Conservation (phyloP, 345 rosid genomes). For the Pelargonium nanum region DNA sequence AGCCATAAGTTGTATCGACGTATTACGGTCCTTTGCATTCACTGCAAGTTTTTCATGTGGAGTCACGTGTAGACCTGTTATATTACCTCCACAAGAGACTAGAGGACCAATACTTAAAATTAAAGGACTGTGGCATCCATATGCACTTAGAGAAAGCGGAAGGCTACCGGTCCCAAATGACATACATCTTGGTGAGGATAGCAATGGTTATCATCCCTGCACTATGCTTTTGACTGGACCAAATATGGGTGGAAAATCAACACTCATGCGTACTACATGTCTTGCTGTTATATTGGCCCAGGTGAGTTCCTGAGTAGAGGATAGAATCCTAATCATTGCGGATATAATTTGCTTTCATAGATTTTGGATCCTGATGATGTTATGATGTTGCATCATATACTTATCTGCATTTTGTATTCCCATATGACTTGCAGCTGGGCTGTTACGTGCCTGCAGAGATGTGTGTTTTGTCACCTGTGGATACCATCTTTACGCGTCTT, state of each 20-base stretch:
- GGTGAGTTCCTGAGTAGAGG: slow-evolving; percentile 28
- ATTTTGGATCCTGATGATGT: not conserved
- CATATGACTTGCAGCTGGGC: slow-evolving; percentile 53
- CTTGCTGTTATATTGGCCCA: slow-evolving; percentile 81
- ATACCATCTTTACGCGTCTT: slow-evolving; percentile 81
- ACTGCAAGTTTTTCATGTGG: slow-evolving; percentile 54
- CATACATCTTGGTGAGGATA: slow-evolving; percentile 56
- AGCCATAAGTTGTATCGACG: slow-evolving; percentile 64
- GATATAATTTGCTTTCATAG: not conserved
- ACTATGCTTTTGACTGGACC: slow-evolving; percentile 84
- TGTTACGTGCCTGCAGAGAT: slow-evolving; percentile 70
- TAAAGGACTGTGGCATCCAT: slow-evolving; percentile 88
- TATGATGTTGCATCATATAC: not conserved
- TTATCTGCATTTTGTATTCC: not conserved
- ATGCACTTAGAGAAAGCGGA: slow-evolving; percentile 62
- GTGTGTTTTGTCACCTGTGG: slow-evolving; percentile 61
- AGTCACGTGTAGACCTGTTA: slow-evolving; percentile 53
- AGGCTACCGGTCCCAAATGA: slow-evolving; percentile 73
- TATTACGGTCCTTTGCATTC: slow-evolving; percentile 61
- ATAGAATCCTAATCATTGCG: slow-evolving; percentile 1
- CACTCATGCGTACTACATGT: slow-evolving; percentile 86
- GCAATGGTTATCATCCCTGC: slow-evolving; percentile 35
- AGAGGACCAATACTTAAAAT: slow-evolving; percentile 56
- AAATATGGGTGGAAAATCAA: slow-evolving; percentile 97
- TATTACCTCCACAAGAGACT: slow-evolving; percentile 36